These are phyloP conservation scores for Beta lomatogona DNA, from an alignment of 179 eudicot species.

Conservation along the genomic window DNA sequence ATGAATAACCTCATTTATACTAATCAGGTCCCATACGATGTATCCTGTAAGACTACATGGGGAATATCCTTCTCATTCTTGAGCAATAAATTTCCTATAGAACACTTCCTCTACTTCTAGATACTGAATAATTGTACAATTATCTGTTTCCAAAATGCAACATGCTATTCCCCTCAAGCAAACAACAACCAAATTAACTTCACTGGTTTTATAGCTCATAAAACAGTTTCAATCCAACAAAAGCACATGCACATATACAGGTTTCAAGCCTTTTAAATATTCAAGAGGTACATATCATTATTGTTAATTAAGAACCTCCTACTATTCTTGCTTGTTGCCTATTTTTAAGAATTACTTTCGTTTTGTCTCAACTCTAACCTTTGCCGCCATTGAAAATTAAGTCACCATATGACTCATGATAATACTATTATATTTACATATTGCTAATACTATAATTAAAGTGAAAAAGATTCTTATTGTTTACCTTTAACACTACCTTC, in stretches of 20 bases:
- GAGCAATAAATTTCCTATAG: too few species aligned
- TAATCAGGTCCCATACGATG: too few species aligned
- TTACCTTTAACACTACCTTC: slow-evolving; percentile 5
- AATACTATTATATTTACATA: not conserved
- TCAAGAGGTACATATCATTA: slow-evolving; percentile 6
- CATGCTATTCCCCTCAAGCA: not conserved
- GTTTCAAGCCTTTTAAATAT: slow-evolving; percentile 7
- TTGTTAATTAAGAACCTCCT: not conserved
- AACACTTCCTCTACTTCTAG: too few species aligned
- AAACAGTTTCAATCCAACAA: not conserved
- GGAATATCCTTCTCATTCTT: too few species aligned
- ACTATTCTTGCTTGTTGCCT: not conserved
- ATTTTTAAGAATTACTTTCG: not conserved
- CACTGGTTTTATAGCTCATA: not conserved
- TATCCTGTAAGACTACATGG: too few species aligned
- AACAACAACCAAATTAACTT: not conserved
- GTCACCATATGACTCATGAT: slow-evolving; percentile 7
- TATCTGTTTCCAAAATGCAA: not conserved
- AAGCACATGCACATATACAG: not conserved
- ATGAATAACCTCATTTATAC: too few species aligned
- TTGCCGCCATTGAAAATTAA: not conserved
- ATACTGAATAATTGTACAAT: too few species aligned
- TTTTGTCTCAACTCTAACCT: slow-evolving; percentile 2
- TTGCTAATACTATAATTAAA: not conserved
- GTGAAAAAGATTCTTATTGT: not conserved